phyloP scores from a whole-genome alignment of 1,284 basidiomycete genomes.

The Malassezia sp. region DNA sequence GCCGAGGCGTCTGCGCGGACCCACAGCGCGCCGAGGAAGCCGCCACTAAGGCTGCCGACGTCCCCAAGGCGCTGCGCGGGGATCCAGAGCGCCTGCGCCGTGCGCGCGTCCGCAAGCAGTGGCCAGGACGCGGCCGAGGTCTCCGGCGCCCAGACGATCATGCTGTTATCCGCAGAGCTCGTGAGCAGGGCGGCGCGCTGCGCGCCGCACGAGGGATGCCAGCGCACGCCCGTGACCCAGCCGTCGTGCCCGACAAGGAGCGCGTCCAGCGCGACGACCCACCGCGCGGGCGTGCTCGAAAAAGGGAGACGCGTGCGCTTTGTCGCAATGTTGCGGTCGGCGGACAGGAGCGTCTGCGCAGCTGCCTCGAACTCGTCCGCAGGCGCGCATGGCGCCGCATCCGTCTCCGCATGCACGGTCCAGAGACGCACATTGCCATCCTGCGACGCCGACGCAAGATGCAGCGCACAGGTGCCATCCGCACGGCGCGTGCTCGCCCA shows the following conservation, averaged over 20 bases:
- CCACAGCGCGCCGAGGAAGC: constrained; percentile 41
- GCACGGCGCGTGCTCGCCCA: constrained; percentile 16
- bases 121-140: constrained; percentile 2
- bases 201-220: constrained; percentile 19
- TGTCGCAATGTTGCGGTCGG: constrained; percentile 26
- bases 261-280: constrained; percentile 38
- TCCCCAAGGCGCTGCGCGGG: constrained; percentile 41
- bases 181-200: constrained; percentile 38
- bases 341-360: constrained; percentile 24
- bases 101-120: constrained; percentile 33
- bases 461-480: background rate
- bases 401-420: constrained; percentile 20
- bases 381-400: background rate
- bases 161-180: constrained; percentile 38
- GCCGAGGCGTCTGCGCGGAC: background rate
- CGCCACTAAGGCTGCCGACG: constrained; percentile 36
- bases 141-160: constrained; percentile 41
- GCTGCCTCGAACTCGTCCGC: constrained; percentile 36
- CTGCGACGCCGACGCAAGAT: constrained; percentile 36
- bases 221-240: constrained; percentile 39
- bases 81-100: constrained; percentile 36
- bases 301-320: constrained; percentile 17
- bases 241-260: constrained; percentile 40
- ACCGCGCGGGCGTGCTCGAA: constrained; percentile 14
- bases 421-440: constrained; percentile 39